These are phyloP conservation scores for Begonia masoniana DNA, from an alignment of 306 rosid species.

Conservation along the genomic window DNA sequence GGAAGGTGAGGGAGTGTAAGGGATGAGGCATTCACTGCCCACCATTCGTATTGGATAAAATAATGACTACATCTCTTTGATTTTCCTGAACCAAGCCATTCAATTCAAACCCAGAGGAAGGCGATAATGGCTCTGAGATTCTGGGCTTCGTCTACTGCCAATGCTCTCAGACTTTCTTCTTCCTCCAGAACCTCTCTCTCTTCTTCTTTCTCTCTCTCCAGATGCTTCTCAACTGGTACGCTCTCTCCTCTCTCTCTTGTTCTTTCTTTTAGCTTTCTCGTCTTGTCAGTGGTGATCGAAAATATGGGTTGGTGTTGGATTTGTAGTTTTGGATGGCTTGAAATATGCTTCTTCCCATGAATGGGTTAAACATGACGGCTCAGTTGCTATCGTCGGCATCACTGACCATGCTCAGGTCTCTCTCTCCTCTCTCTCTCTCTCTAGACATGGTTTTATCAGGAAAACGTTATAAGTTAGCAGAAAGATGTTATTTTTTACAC, in stretches of 20 bases:
- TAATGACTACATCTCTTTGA: not conserved
- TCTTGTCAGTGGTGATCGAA: not conserved
- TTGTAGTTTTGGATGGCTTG: constrained; percentile 80
- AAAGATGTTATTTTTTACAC: too few species aligned
- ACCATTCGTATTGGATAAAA: not conserved
- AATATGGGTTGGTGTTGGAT: constrained; percentile 1
- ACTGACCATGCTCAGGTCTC: constrained; percentile 91
- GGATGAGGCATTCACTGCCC: constrained; percentile 2
- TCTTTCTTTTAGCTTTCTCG: constrained; percentile 2
- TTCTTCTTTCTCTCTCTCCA: constrained; percentile 51
- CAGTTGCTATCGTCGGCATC: constrained; percentile 78
- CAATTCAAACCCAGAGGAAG: not conserved
- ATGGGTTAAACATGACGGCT: constrained; percentile 96
- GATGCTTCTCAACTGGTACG: constrained; percentile 70
- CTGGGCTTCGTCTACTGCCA: constrained; percentile 98
- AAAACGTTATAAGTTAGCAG: too few species aligned
- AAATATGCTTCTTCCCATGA: constrained; percentile 93
- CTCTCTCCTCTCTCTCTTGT: not conserved
- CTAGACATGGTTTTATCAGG: not conserved
- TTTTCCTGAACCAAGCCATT: not conserved
- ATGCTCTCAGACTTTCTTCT: constrained; percentile 62
- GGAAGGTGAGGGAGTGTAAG: too few species aligned
- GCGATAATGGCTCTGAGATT: constrained; percentile 64
- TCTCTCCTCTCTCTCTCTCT: not conserved
- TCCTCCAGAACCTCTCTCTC: constrained; percentile 47